A percentile compares a stretch with the other conserved stretches of the same genome.
phyloP scores from a whole-genome alignment of 2,329 filamentous ascomycete genomes.

The Nectriaceae sp. region DNA sequence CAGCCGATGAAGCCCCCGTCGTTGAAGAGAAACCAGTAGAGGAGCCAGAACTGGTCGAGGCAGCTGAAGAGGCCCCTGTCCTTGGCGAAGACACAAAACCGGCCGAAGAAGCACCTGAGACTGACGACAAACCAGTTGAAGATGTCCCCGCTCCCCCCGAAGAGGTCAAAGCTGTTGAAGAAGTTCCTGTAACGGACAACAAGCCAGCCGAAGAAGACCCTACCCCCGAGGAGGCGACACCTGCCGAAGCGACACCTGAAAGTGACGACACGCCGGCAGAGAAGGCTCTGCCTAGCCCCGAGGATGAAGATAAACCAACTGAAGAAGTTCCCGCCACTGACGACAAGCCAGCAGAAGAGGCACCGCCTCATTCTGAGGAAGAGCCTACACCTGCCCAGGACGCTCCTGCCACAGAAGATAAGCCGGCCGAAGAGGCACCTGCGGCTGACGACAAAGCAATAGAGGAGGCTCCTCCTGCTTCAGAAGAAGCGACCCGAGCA shows the following conservation, averaged over 20 bases:
- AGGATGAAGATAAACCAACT: no score
- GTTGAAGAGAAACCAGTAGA: constrained; percentile 1
- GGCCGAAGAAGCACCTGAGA: constrained; percentile 2
- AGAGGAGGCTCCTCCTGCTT: neutral
- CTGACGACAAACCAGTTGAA: neutral
- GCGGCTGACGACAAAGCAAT: neutral
- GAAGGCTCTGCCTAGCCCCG: no score
- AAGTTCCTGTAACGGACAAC: neutral
- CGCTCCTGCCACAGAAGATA: neutral
- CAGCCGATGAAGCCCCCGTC: constrained; percentile 1
- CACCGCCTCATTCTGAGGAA: neutral
- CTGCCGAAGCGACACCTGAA: neutral
- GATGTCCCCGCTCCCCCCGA: neutral
- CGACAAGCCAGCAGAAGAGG: no score
- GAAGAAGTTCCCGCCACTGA: constrained; percentile 1
- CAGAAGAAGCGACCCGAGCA: neutral
- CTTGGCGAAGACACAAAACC: constrained; percentile 4
- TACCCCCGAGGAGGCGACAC: constrained; percentile 1
- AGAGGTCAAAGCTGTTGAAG: neutral
- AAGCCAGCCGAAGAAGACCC: neutral
- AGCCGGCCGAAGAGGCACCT: constrained; percentile 3
- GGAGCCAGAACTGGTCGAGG: neutral
- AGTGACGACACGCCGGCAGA: constrained; percentile 15
- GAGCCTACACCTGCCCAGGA: neutral
- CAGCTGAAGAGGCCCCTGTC: constrained; percentile 1